phyloP scores from a whole-genome alignment of 2,329 filamentous ascomycete species.

The Penicillium sp. region DNA sequence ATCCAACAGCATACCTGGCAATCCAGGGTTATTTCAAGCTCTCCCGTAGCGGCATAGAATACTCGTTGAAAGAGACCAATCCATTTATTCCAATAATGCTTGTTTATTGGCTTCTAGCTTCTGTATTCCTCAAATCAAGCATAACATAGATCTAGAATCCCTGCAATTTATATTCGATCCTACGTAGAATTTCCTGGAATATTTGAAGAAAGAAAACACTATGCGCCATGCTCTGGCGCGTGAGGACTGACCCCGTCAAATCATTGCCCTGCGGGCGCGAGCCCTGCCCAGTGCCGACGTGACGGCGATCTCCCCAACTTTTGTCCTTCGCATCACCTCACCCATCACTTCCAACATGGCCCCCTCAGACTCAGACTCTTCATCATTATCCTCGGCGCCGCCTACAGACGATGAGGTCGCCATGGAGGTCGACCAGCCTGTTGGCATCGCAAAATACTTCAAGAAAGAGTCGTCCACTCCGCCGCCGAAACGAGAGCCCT shows the following conservation, averaged over 20 bases:
- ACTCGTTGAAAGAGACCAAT: no score
- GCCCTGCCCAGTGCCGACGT: conserved; percentile 18
- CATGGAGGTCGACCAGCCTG: conserved; percentile 44
- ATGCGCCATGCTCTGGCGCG: no score
- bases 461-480: conserved; percentile 57
- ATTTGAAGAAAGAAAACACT: no score
- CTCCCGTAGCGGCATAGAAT: no score
- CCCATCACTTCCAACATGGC: conserved; percentile 41
- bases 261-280: conserved; percentile 21
- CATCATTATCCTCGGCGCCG: conserved; percentile 62
- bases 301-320: conserved; percentile 27
- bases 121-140: no score
- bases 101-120: no score
- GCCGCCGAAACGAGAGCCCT: conserved; percentile 79
- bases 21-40: no score
- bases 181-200: no score
- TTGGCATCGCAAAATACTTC: conserved; percentile 54
- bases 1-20: no score
- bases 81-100: no score
- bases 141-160: no score
- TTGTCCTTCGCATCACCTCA: conserved; percentile 35
- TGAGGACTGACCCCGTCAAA: conserved; percentile 15
- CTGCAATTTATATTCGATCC: no score
- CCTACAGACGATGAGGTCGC: conserved; percentile 62
- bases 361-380: conserved; percentile 62